A percentile compares a stretch with the other conserved stretches of the same genome.
Conservation (phyloP, 331 rosid genomes). For the Phaseolus coccineus region DNA sequence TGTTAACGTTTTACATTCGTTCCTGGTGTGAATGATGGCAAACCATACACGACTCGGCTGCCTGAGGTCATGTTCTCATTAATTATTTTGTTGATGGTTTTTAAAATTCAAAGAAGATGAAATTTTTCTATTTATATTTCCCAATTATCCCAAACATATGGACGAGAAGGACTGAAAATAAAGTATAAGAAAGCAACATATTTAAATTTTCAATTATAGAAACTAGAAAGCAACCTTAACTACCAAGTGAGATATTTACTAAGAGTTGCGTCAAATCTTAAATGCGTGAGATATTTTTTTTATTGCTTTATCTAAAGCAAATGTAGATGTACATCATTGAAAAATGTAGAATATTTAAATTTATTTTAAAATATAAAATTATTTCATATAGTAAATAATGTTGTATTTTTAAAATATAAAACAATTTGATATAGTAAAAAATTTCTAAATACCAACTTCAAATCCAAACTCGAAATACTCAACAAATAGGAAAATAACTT, state of each 20-base stretch:
- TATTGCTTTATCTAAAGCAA: no score
- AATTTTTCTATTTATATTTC: not conserved
- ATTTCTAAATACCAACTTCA: not conserved
- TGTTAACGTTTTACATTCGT: not conserved
- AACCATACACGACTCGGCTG: not conserved
- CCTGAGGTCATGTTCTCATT: not conserved
- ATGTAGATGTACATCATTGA: no score
- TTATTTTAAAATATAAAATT: no score
- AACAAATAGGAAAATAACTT: not conserved
- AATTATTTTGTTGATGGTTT: not conserved
- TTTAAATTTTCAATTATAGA: not conserved
- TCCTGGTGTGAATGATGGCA: not conserved
- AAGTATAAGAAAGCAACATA: not conserved
- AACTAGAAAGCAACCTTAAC: not conserved
- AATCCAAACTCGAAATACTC: not conserved
- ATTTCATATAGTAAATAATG: no score
- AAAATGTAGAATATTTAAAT: no score
- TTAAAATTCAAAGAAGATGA: no score
- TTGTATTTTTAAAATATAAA: no score
- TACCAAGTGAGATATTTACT: not conserved
- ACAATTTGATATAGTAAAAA: no score
- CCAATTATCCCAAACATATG: not conserved
- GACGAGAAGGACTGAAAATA: not conserved
- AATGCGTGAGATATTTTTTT: not conserved
- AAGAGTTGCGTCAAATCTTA: not conserved